A percentile compares a stretch with the other conserved stretches of the same genome.
Evolutionary conservation across 805 yeast species (phyloP).

Genomic region (Kuraishia hungarica): DNA sequence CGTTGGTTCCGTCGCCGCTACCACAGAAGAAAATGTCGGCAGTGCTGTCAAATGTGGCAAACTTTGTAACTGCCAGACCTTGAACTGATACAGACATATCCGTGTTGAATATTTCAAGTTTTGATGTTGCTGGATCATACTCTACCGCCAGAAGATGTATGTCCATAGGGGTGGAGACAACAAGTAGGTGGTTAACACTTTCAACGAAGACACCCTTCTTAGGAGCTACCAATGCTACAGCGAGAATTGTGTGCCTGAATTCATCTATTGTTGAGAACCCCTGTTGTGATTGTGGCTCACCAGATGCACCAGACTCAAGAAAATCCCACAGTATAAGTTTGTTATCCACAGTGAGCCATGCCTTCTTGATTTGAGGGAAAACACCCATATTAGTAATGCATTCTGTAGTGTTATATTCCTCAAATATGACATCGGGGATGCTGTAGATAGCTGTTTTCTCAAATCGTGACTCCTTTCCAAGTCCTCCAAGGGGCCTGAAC

Average conservation of each 20-base stretch:
- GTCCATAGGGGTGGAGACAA: slow-evolving; percentile 75
- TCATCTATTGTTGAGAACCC: slow-evolving; percentile 81
- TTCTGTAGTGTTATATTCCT: slow-evolving; percentile 60
- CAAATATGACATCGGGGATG: slow-evolving; percentile 75
- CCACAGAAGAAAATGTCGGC: slow-evolving; percentile 83
- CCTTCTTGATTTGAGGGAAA: slow-evolving; percentile 68
- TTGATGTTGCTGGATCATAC: slow-evolving; percentile 30
- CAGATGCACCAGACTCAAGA: slow-evolving; percentile 32
- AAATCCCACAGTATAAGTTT: slow-evolving; percentile 83
- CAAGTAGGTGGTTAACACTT: slow-evolving; percentile 59
- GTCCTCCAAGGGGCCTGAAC: slow-evolving; percentile 34
- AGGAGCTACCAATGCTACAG: slow-evolving; percentile 76
- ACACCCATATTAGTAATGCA: slow-evolving; percentile 73
- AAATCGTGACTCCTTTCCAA: slow-evolving; percentile 61
- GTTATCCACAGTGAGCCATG: slow-evolving; percentile 82
- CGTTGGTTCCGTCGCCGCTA: slow-evolving; percentile 62
- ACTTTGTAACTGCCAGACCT: slow-evolving; percentile 64
- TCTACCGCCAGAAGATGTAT: slow-evolving; percentile 72
- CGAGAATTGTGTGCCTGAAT: slow-evolving; percentile 64
- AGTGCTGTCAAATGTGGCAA: slow-evolving; percentile 50
- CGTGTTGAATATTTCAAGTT: slow-evolving; percentile 70
- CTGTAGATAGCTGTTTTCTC: slow-evolving; percentile 59
- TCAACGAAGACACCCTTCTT: slow-evolving; percentile 74
- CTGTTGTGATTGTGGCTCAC: slow-evolving; percentile 23
- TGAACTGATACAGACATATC: slow-evolving; percentile 72